These are phyloP conservation scores for Prunus padus DNA, from an alignment of 306 rosid species.

Conservation along the genomic window DNA sequence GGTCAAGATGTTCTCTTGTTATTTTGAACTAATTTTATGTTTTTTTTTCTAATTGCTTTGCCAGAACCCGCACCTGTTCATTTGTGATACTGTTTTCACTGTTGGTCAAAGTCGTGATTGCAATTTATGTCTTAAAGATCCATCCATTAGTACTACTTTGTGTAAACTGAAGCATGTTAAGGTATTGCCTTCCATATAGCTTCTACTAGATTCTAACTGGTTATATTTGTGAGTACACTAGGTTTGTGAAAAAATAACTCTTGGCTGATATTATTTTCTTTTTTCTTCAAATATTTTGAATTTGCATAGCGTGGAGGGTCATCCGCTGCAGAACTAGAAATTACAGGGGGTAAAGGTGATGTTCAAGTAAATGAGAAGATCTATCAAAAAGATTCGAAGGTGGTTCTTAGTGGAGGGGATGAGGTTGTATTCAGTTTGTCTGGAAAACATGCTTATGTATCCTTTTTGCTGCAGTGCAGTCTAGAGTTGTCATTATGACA, in stretches of 20 bases:
- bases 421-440: slow-evolving; percentile 72
- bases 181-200: slow-evolving; percentile 44
- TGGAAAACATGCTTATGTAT: slow-evolving; percentile 90
- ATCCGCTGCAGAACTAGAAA: slow-evolving; percentile 70
- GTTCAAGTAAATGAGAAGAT: slow-evolving; percentile 76
- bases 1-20: slow-evolving; percentile 11
- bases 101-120: slow-evolving; percentile 86
- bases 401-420: slow-evolving; percentile 75
- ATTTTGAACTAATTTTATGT: slow-evolving; percentile 31
- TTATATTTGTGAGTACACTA: slow-evolving; percentile 8
- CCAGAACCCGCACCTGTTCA: slow-evolving; percentile 73
- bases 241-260: not conserved
- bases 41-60: slow-evolving; percentile 33
- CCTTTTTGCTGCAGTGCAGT: slow-evolving; percentile 46
- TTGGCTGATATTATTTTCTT: not conserved
- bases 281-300: slow-evolving; percentile 21
- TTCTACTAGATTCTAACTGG: slow-evolving; percentile 8
- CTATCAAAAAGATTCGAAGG: slow-evolving; percentile 46
- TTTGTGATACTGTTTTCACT: slow-evolving; percentile 53
- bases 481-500: slow-evolving; percentile 5
- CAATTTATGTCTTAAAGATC: slow-evolving; percentile 75
- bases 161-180: slow-evolving; percentile 81
- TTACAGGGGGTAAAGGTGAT: slow-evolving; percentile 66
- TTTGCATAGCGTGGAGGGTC: slow-evolving; percentile 62
- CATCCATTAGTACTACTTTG: slow-evolving; percentile 51